These are phyloP conservation scores for Podaxis sp. DNA, from an alignment of 768 basidiomycete species.

Conservation along the genomic window DNA sequence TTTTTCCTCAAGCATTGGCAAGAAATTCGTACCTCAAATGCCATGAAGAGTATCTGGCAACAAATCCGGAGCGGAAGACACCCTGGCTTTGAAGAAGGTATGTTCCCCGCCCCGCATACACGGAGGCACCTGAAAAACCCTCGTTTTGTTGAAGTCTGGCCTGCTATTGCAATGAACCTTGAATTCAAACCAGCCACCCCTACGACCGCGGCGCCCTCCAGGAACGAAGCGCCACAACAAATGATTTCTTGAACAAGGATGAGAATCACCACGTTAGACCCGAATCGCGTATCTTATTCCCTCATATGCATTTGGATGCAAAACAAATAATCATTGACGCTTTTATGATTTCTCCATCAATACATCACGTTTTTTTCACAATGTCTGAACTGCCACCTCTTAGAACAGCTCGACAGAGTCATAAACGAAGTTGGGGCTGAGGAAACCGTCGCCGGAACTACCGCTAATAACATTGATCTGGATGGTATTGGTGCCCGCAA, in stretches of 20 bases:
- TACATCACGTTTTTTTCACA: not conserved
- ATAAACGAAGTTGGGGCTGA: conserved; percentile 47
- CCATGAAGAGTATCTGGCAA: conserved; percentile 82
- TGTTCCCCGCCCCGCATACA: not conserved
- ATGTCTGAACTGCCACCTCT: not conserved
- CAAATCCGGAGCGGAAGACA: conserved; percentile 83
- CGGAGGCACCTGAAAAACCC: not conserved
- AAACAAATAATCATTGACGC: not conserved
- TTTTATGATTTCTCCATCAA: not conserved
- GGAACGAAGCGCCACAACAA: conserved; percentile 18
- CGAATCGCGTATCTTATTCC: not conserved
- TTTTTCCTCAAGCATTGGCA: conserved; percentile 83
- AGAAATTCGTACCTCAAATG: conserved; percentile 78
- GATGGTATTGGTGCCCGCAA: conserved; percentile 44
- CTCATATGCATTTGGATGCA: not conserved
- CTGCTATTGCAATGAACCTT: conserved; percentile 59
- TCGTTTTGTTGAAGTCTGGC: conserved; percentile 53
- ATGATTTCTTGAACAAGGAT: not conserved
- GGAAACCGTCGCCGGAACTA: conserved; percentile 41
- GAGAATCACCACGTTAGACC: not conserved
- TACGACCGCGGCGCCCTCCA: conserved; percentile 18
- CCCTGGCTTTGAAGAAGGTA: conserved; percentile 87
- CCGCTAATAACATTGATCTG: conserved; percentile 44
- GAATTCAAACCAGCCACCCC: conserved; percentile 51
- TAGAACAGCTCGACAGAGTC: conserved; percentile 42